Base-by-base conservation (phyloP, 2,329 filamentous ascomycete genomes). In the Neophaeococcomyces mojaviensis region DNA sequence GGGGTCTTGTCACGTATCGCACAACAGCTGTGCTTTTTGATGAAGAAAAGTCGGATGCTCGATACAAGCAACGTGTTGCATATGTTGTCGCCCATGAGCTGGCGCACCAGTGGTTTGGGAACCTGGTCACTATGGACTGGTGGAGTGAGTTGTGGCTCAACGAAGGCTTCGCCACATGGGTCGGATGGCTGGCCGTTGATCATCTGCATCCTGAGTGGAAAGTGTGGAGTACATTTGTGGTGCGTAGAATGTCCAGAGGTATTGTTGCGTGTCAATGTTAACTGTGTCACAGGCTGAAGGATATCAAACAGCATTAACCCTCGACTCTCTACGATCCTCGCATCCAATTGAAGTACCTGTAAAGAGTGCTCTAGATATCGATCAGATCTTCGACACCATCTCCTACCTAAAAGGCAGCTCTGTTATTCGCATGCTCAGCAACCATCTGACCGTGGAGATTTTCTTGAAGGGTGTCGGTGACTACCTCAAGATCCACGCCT, bases 71-170 rank as follows among this genome's bases (percentile, higher is more conserved):
- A 65, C 79, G 89, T 31, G 85, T 98, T 53, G 92, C 92, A 26
- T 97, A 98, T 60, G 89, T 97, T 47, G 89, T 97, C 41, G 90
- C 92, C n/a, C 92, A 98, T 67, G 92, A 98, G 66, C 76, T 98
- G 51, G 92, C 89, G 46, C 88, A 95, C 62, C 88, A 94, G 69
- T 95, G 89, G 89, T 95, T 95, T 58, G 88, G 88, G 31, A 94
- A 95, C 64, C 77, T 95, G 9, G 88, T 58, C 35, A 95, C 89
- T 4, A 95, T 95, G 88, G 87, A 94, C 64, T 95, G 88, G 88
- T 92, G 86, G 87, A 87, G 84, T 61, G 86, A 94, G 69, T 77
- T 92, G 33, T 95, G 88, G 88, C 76, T 94, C 43, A 94, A 94
- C 60, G 90, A 97, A 67, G 89, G 89, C 10, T 98, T 98, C 62